Evolutionary conservation across 768 basidiomycete genomes (phyloP).

Genomic region (Strobilomyces dryophilus): DNA sequence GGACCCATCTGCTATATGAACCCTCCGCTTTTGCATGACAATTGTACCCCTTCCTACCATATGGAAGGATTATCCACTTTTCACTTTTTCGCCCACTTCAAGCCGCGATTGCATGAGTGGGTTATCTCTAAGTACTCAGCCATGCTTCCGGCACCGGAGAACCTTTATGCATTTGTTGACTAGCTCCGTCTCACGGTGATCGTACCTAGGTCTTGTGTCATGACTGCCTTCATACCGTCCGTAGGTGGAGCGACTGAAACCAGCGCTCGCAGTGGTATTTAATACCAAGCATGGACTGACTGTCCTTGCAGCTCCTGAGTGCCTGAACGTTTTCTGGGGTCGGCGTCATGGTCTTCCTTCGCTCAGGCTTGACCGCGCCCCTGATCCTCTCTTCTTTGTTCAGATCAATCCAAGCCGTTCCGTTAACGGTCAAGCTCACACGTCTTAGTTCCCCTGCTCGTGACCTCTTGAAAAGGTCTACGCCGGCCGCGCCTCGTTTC

Average conservation of each 20-base stretch:
- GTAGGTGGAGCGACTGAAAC: background rate
- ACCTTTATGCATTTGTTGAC: conserved; percentile 1
- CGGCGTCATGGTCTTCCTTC: conserved; percentile 14
- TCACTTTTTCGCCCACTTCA: background rate
- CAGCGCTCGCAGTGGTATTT: conserved; percentile 13
- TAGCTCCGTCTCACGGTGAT: background rate
- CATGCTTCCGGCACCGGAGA: conserved; percentile 1
- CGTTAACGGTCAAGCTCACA: conserved; percentile 22
- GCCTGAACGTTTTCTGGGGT: background rate
- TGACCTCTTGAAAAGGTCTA: conserved; percentile 17
- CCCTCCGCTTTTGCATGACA: background rate
- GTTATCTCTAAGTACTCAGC: background rate
- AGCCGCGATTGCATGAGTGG: background rate
- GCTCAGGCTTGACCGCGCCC: conserved; percentile 1
- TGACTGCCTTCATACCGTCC: conserved; percentile 1
- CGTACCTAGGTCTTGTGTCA: background rate
- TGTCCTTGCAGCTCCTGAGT: background rate
- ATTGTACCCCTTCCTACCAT: background rate
- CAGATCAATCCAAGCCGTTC: conserved; percentile 8
- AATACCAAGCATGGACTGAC: background rate
- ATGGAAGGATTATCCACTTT: background rate
- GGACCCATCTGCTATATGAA: background rate
- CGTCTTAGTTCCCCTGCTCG: conserved; percentile 20
- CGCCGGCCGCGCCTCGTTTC: conserved; percentile 47
- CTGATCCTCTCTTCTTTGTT: conserved; percentile 7